Percentiles rank a stretch among this genome's conserved stretches.
phyloP scores from a whole-genome alignment of 805 yeast genomes.

The Starmerella bombi region DNA sequence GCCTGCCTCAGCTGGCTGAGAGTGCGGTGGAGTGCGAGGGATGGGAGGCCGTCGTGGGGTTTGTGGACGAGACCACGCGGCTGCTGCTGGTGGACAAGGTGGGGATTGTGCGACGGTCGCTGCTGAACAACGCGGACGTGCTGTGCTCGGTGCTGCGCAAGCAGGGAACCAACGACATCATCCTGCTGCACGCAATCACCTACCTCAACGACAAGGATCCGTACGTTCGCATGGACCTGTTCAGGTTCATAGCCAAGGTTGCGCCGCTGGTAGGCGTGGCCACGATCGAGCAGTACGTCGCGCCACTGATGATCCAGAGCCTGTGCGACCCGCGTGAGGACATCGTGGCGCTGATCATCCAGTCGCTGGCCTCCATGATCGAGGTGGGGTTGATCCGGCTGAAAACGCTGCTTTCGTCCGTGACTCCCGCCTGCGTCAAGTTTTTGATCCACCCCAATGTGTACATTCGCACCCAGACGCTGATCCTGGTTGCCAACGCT shows the following conservation, averaged over 20 bases:
- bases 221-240: constrained; percentile 54
- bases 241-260: constrained; percentile 56
- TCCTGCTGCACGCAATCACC: constrained; percentile 81
- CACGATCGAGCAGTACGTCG: constrained; percentile 72
- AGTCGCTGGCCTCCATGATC: constrained; percentile 42
- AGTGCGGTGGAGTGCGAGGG: constrained; percentile 36
- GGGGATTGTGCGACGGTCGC: constrained; percentile 51
- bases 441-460: constrained; percentile 75
- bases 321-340: constrained; percentile 67
- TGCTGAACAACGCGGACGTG: constrained; percentile 59
- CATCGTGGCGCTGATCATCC: constrained; percentile 55
- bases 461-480: constrained; percentile 61
- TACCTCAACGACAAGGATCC: constrained; percentile 71
- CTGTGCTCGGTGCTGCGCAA: constrained; percentile 73
- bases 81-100: constrained; percentile 57
- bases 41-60: constrained; percentile 26
- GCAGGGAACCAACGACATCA: constrained; percentile 76
- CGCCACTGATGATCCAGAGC: constrained; percentile 76
- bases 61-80: constrained; percentile 54
- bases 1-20: constrained; percentile 59
- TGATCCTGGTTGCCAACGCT: constrained; percentile 48
- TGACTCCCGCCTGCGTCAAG: constrained; percentile 38
- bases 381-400: constrained; percentile 44
- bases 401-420: constrained; percentile 39
- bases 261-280: constrained; percentile 72